phyloP scores from a whole-genome alignment of 305 asterid species.

The Solanum hybrid region DNA sequence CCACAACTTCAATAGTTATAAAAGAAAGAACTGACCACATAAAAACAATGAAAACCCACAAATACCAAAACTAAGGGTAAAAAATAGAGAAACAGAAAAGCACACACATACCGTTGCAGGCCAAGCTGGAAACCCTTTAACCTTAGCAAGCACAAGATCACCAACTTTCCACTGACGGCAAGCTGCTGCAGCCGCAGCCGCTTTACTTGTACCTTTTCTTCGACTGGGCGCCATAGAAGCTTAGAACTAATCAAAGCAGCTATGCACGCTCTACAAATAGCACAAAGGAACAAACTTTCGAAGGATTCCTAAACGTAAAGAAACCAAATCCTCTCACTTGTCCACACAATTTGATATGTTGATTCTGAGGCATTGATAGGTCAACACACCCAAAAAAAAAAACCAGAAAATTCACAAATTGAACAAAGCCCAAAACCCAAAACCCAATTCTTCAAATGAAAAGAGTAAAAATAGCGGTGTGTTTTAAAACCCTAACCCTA shows the following conservation, averaged over 20 bases:
- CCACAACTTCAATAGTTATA: background rate
- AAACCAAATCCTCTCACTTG: conserved; percentile 17
- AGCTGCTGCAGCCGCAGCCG: conserved; percentile 62
- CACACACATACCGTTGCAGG: conserved; percentile 69
- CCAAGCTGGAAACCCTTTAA: conserved; percentile 97
- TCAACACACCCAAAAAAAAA: background rate
- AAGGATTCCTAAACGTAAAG: background rate
- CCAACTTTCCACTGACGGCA: conserved; percentile 80
- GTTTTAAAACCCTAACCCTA: conserved; percentile 44
- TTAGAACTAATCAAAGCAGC: conserved; percentile 11
- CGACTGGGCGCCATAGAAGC: conserved; percentile 79
- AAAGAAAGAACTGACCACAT: background rate
- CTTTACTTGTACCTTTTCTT: conserved; percentile 58
- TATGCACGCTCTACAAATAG: background rate
- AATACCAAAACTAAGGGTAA: background rate
- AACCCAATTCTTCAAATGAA: background rate
- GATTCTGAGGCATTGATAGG: conserved; percentile 40
- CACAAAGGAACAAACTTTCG: background rate
- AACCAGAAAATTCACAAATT: background rate
- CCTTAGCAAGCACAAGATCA: conserved; percentile 96
- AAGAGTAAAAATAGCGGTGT: conserved; percentile 5
- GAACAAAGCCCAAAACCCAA: conserved; percentile 20
- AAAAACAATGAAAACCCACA: background rate
- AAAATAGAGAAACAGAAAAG: background rate
- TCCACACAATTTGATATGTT: conserved; percentile 6